phyloP scores from a whole-genome alignment of 1,284 basidiomycete genomes.

The Puccinia brachypodii region DNA sequence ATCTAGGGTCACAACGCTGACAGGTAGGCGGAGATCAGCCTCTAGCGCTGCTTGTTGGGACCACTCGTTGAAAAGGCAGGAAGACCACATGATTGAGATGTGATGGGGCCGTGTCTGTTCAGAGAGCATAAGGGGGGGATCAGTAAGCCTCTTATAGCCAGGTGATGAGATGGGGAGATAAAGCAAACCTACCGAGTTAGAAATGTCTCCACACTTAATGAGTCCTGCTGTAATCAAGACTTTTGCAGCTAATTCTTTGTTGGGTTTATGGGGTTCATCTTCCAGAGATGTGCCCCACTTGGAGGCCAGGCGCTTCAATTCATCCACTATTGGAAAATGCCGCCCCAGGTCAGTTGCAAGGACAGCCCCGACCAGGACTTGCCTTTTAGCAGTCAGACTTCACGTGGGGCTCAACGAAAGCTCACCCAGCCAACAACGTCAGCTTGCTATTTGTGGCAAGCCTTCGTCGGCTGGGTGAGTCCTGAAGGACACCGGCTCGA shows the following conservation, averaged over 20 bases:
- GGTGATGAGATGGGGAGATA: not conserved
- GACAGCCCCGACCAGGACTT: constrained; percentile 73
- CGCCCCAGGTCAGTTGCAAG: constrained; percentile 91
- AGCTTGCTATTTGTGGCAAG: not conserved
- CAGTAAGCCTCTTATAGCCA: constrained; percentile 57
- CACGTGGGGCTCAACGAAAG: not conserved
- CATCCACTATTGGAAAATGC: constrained; percentile 77
- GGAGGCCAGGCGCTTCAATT: constrained; percentile 62
- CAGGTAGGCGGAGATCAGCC: constrained; percentile 70
- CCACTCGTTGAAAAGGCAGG: constrained; percentile 84
- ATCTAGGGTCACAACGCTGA: constrained; percentile 63
- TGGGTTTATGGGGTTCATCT: constrained; percentile 51
- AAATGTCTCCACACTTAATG: constrained; percentile 94
- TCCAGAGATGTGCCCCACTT: constrained; percentile 47
- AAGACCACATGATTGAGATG: constrained; percentile 86
- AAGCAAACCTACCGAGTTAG: constrained; percentile 70
- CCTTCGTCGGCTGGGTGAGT: not conserved
- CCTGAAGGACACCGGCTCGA: not conserved
- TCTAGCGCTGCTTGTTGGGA: constrained; percentile 78
- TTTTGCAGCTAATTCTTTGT: constrained; percentile 62
- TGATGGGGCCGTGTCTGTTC: constrained; percentile 82
- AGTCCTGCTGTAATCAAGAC: constrained; percentile 81
- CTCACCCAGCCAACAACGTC: no score
- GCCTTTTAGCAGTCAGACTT: no score
- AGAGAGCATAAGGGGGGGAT: not conserved